Evolutionary conservation across 352 stramenopile genomes (phyloP).

Genomic region (Globisporangium nodosum): DNA sequence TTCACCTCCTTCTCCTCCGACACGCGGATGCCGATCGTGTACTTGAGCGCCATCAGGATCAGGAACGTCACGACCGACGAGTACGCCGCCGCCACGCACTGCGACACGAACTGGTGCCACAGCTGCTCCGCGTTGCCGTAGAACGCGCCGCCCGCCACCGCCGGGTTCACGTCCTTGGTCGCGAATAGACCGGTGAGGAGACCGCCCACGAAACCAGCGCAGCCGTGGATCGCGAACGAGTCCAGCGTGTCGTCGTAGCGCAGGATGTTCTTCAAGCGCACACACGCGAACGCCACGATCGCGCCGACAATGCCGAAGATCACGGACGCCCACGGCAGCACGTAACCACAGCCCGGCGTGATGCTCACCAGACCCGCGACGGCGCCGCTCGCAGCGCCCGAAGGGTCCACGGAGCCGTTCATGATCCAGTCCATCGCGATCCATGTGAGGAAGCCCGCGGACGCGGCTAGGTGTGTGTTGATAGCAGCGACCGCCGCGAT

Average conservation of each 20-base stretch:
- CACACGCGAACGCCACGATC: slow-evolving; percentile 37
- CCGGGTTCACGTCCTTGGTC: slow-evolving; percentile 29
- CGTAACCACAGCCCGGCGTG: slow-evolving; percentile 66
- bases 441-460: slow-evolving; percentile 66
- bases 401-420: slow-evolving; percentile 55
- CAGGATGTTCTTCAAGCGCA: slow-evolving; percentile 59
- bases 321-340: slow-evolving; percentile 60
- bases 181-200: slow-evolving; percentile 69
- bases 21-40: slow-evolving; percentile 66
- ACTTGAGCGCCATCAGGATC: slow-evolving; percentile 68
- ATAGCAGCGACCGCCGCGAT: slow-evolving; percentile 64
- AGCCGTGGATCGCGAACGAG: slow-evolving; percentile 69
- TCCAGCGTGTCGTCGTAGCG: slow-evolving; percentile 83
- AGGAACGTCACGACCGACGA: slow-evolving; percentile 61
- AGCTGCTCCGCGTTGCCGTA: slow-evolving; percentile 25
- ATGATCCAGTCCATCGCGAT: slow-evolving; percentile 45
- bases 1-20: slow-evolving; percentile 73
- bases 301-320: slow-evolving; percentile 71
- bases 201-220: slow-evolving; percentile 51
- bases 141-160: slow-evolving; percentile 21
- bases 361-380: slow-evolving; percentile 64
- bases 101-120: slow-evolving; percentile 24
- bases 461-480: slow-evolving; percentile 67
- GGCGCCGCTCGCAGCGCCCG: slow-evolving; percentile 51
- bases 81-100: slow-evolving; percentile 56